Evolutionary conservation across 139 green algal species (phyloP), one percentile per base, ranked within the genome.

Genomic region (Yamagishiella unicocca): DNA sequence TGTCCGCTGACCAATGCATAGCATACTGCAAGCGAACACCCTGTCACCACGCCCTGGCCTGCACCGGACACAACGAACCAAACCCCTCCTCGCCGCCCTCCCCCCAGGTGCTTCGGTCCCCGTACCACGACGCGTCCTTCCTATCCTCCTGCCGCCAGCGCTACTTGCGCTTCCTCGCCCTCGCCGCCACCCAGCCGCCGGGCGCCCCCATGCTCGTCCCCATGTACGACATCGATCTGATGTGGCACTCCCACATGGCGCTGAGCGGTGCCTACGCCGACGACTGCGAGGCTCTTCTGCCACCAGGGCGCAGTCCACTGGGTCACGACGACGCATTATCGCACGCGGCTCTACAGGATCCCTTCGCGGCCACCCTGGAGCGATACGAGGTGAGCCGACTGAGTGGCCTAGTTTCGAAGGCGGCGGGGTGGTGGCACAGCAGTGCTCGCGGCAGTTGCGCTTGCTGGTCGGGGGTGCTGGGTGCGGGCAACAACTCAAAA

Each of bases 191-290:
- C 2, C 55, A 54, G 19, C 2, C 40, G 35, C 79, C 79, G 1
- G 61, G 12, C n/a, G 42, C 42, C 27, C 19, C 61, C 7, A 5
- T 46, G 24, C n/a, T 50, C 4, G 43, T 64, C 27, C 79, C 79
- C 25, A 85, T 85, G 79, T 85, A 85, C 61, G 79, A 85, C 61
- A 70, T 74, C 5, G 79, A 85, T 19, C 24, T 75, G 3, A 46
- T 85, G 79, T 84, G 77, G 77, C 77, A 84, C 77, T 37, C 77
- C 4, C 77, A 84, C 54, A 54, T 84, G 58, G 79, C 79, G 7
- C 29, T 85, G 14, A 75, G 40, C 40, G 61, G 29, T 31, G 61
- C 14, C 31, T 85, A 85, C 79, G 61, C 31, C 5, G 40, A 40
- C 29, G 61, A 75, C 79, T 76, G 61, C 40, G 29, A 9, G 38